These are phyloP conservation scores for Piper longum DNA, from an alignment of 164 flowering plant genomes.

Conservation along the genomic window DNA sequence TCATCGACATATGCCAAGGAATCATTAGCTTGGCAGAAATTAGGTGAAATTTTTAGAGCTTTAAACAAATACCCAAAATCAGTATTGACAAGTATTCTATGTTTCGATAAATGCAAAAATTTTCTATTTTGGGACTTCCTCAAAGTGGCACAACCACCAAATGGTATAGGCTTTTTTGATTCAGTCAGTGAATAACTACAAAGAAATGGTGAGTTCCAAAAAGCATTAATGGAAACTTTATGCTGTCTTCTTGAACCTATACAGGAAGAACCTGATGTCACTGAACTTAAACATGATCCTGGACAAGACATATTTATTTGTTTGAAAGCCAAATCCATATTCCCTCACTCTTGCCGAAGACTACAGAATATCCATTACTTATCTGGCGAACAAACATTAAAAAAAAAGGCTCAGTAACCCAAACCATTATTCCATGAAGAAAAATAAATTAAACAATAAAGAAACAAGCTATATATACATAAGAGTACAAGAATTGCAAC, in stretches of 20 bases:
- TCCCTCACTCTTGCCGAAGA: constrained; percentile 17
- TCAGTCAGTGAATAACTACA: constrained; percentile 8
- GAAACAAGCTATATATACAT: no score
- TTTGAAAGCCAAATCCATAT: constrained; percentile 29
- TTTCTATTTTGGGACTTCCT: constrained; percentile 6
- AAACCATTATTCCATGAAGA: neutral
- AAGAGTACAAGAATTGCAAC: no score
- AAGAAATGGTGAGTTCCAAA: constrained; percentile 5
- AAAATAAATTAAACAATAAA: neutral
- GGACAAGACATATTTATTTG: constrained; percentile 24
- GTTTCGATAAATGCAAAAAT: constrained; percentile 4
- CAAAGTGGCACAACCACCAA: constrained; percentile 5
- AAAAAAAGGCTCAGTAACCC: neutral
- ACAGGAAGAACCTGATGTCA: constrained; percentile 10
- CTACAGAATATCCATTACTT: constrained; percentile 1
- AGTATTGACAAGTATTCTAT: constrained; percentile 5
- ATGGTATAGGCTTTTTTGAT: constrained; percentile 9
- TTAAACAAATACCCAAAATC: constrained; percentile 11
- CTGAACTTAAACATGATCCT: constrained; percentile 17
- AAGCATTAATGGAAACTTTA: constrained; percentile 12
- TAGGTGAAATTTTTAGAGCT: neutral
- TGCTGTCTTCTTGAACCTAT: constrained; percentile 9
- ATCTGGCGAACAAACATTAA: neutral
- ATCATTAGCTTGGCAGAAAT: constrained; percentile 41
- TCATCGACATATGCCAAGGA: constrained; percentile 50